Base-by-base conservation (phyloP, 2,329 filamentous ascomycete genomes). In the Verticillium nonalfalfae region DNA sequence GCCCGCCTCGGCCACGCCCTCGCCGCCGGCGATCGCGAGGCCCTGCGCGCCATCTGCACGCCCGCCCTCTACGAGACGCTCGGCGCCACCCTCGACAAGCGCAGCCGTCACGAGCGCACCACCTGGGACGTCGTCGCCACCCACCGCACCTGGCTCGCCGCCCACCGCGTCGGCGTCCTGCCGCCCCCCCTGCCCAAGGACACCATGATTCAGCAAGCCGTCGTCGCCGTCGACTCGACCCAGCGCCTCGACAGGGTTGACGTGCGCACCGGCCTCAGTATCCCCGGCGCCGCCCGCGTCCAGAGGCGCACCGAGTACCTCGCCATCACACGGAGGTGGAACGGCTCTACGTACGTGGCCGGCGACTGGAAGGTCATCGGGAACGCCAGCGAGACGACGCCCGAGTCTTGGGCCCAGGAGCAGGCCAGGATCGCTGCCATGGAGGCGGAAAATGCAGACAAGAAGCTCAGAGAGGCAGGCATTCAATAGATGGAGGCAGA, bases 311-410 rank as follows among this genome's bases (percentile, higher is more conserved):
- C 80, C 1, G 89, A 92, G 76, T 85, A 90, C 68, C 65, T 91
- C 4, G 86, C 90, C 45, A 66, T 91, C 56, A 84, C 85, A 68
- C 69, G 79, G 34, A 61, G 73, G 35, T 64, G 82, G 54, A 74
- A 80, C 68, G 75, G 74, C 56, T 72, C 69, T 60, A 83, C 81
- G 21, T 83, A 76, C 65, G 70, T 76, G 69, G 71, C 79, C 61
- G 74, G 72, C 34, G 76, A 79, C 2, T 91, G 89, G 89, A 79
- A 78, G 70, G 72, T 90, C 58, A 89, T 87, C 82, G 88, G 89
- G 14, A 88, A 85, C 21, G 75, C 84, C 35, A 72, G 80, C 52
- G 80, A 84, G 67, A 85, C 82, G 13, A 81, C 79, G 1, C 69
- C 81, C 2, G 75, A 83, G 63, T 65, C 62, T 5, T 79, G 75